These are phyloP conservation scores for Leccinellum luteum DNA, from an alignment of 768 basidiomycete genomes.

Conservation along the genomic window DNA sequence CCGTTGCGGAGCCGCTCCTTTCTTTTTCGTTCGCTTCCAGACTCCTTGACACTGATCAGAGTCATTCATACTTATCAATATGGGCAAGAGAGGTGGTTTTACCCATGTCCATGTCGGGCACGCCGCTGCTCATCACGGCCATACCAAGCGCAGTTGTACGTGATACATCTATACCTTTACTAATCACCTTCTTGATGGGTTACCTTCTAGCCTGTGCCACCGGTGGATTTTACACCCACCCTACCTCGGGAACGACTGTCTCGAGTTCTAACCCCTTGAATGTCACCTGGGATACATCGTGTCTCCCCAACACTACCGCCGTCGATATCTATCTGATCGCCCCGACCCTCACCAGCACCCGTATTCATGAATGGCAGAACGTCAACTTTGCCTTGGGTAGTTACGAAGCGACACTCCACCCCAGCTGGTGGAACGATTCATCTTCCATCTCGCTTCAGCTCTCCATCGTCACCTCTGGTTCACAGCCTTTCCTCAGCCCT, in stretches of 20 bases:
- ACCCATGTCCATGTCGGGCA: constrained; percentile 23
- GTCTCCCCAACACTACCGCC: constrained; percentile 41
- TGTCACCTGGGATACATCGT: constrained; percentile 65
- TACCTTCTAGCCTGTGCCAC: constrained; percentile 44
- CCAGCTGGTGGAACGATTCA: constrained; percentile 72
- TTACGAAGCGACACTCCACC: constrained; percentile 49
- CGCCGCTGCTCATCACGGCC: constrained; percentile 17
- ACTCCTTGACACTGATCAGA: constrained; percentile 1
- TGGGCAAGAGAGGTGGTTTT: constrained; percentile 32
- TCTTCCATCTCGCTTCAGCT: constrained; percentile 51
- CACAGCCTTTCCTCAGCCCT: constrained; percentile 48
- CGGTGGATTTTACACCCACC: constrained; percentile 62
- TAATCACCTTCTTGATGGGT: background rate
- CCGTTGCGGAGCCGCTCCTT: constrained; percentile 31
- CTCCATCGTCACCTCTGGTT: constrained; percentile 49
- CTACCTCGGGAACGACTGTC: constrained; percentile 45
- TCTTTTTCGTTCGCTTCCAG: constrained; percentile 5
- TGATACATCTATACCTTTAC: background rate
- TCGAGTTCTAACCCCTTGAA: constrained; percentile 48
- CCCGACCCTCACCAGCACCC: constrained; percentile 39
- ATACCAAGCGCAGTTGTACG: constrained; percentile 28
- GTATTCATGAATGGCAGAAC: constrained; percentile 56
- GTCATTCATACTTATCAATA: constrained; percentile 12
- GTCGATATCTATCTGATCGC: constrained; percentile 72
- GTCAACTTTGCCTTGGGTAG: constrained; percentile 49